phyloP scores from a whole-genome alignment of 2,329 filamentous ascomycete genomes.

The Arthrinium phaeospermum region DNA sequence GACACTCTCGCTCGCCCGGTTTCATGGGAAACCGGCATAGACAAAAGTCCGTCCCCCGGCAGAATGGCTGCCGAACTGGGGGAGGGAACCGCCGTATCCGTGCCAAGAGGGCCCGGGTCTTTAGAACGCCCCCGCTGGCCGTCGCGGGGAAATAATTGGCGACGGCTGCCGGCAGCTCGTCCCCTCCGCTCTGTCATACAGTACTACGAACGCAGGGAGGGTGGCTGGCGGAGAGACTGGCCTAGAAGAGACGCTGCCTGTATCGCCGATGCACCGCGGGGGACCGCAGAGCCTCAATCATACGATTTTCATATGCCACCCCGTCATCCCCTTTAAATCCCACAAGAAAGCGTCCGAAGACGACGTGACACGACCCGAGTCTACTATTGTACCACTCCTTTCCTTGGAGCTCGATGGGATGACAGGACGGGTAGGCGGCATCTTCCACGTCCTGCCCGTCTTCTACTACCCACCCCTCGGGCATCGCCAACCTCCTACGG shows the following conservation, averaged over 20 bases:
- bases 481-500: not conserved
- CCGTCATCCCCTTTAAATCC: not conserved
- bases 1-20: not conserved
- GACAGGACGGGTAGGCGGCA: not conserved
- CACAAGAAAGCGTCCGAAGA: not conserved
- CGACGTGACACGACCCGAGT: not conserved
- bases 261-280: not conserved
- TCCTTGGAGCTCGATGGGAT: not conserved
- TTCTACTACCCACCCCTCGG: not conserved
- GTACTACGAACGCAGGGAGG: no score
- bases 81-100: not conserved
- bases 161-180: not conserved
- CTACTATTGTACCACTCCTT: not conserved
- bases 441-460: not conserved
- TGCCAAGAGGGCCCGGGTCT: not conserved
- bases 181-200: not conserved
- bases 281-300: not conserved
- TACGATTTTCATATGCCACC: not conserved
- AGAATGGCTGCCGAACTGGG: not conserved
- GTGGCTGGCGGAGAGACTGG: not conserved
- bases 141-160: not conserved
- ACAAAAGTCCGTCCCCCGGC: not conserved
- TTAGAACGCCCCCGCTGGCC: not conserved
- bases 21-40: not conserved
- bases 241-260: not conserved